Conservation (phyloP, 371 early-diverging fungal genomes). For the Actinomortierella wolfii region DNA sequence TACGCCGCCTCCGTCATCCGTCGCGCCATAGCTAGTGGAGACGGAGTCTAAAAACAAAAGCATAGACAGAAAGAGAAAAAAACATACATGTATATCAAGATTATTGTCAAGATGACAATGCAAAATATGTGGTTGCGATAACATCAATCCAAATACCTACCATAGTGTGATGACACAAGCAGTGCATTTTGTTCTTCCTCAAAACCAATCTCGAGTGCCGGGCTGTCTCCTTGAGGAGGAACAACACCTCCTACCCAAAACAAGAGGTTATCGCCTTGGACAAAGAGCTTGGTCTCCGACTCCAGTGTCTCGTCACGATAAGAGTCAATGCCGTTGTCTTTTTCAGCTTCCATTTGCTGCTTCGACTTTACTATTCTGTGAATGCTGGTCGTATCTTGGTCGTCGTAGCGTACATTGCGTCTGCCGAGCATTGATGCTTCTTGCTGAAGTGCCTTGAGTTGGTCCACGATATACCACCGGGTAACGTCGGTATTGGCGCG, state of each 20-base stretch:
- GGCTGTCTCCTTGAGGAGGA: constrained; percentile 20
- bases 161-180: constrained; percentile 61
- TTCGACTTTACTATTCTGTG: constrained; percentile 8
- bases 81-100: neutral
- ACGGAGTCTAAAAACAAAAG: constrained; percentile 60
- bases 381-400: constrained; percentile 17
- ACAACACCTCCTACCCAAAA: constrained; percentile 46
- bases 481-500: constrained; percentile 36
- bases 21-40: constrained; percentile 76
- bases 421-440: constrained; percentile 33
- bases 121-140: neutral
- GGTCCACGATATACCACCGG: constrained; percentile 22
- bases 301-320: constrained; percentile 2
- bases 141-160: constrained; percentile 20
- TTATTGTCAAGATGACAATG: neutral
- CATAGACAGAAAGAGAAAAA: neutral
- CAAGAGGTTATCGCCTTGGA: constrained; percentile 39
- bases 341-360: constrained; percentile 15
- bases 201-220: constrained; percentile 39
- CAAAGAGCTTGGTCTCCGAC: constrained; percentile 8
- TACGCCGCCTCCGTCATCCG: constrained; percentile 86
- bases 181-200: constrained; percentile 48
- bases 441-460: constrained; percentile 18
- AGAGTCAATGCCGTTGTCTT: constrained; percentile 7
- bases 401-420: constrained; percentile 35